Evolutionary conservation across 192 early-diverging fungal species (phyloP).

Genomic region (Obelidium mucronatum): DNA sequence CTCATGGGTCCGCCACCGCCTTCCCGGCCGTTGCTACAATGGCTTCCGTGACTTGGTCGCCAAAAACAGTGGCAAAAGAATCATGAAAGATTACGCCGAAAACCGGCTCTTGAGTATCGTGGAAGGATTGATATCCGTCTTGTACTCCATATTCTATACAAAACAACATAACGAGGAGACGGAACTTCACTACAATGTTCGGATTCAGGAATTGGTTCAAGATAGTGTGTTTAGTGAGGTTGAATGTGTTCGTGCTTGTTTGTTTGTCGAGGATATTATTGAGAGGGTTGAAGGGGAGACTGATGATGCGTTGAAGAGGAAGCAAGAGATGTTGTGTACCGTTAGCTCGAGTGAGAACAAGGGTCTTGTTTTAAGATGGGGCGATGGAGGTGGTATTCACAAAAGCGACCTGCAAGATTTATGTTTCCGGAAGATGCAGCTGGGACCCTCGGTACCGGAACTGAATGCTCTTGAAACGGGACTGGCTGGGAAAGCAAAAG

Average conservation of each 20-base stretch:
- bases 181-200: background rate
- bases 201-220: slow-evolving; percentile 1
- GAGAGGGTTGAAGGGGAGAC: background rate
- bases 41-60: slow-evolving; percentile 4
- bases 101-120: background rate
- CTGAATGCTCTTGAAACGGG: background rate
- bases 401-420: background rate
- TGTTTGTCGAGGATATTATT: background rate
- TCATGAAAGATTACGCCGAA: slow-evolving; percentile 6
- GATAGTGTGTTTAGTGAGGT: slow-evolving; percentile 5
- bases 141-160: background rate
- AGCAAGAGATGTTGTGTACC: background rate
- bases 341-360: background rate
- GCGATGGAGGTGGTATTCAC: background rate
- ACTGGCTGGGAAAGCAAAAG: too few species aligned
- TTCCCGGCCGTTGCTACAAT: slow-evolving; percentile 6
- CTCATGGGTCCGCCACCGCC: slow-evolving; percentile 9
- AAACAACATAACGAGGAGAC: background rate
- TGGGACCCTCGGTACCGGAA: background rate
- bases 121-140: background rate
- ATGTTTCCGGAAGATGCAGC: background rate
- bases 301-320: background rate
- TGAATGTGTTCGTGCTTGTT: slow-evolving; percentile 5
- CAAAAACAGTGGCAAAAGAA: background rate
- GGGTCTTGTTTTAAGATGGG: background rate